phyloP scores from a whole-genome alignment of 2,329 filamentous ascomycete genomes.

The Tolypocladium paradoxum region DNA sequence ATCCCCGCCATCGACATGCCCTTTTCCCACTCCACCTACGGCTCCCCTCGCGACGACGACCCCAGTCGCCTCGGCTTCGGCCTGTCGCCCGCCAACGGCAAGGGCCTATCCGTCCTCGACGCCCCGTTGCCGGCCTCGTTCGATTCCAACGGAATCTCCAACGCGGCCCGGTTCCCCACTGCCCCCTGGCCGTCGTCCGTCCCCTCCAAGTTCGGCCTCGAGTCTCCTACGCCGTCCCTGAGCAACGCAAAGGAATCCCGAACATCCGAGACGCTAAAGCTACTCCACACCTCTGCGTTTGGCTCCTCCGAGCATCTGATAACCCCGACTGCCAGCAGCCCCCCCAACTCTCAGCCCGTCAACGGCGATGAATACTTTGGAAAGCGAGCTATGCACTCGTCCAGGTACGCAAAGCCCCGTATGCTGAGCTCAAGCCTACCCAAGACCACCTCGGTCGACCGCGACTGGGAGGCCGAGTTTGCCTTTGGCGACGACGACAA shows the following conservation, averaged over 20 bases:
- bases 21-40: constrained; percentile 55
- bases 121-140: constrained; percentile 89
- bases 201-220: constrained; percentile 81
- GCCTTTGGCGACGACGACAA: constrained; percentile 62
- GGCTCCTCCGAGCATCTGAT: constrained; percentile 56
- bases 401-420: constrained; percentile 57
- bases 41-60: constrained; percentile 68
- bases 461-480: constrained; percentile 58
- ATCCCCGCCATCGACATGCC: constrained; percentile 50
- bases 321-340: constrained; percentile 33
- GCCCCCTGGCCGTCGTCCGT: constrained; percentile 88
- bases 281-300: constrained; percentile 56
- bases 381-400: constrained; percentile 60
- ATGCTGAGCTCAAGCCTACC: constrained; percentile 59
- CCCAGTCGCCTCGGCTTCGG: constrained; percentile 53
- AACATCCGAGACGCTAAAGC: constrained; percentile 53
- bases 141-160: constrained; percentile 89
- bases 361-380: constrained; percentile 52
- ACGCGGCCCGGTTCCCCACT: constrained; percentile 66
- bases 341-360: constrained; percentile 41
- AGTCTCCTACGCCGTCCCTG: constrained; percentile 70
- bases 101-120: constrained; percentile 78
- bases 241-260: constrained; percentile 48
- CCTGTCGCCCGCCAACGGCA: constrained; percentile 63
- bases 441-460: constrained; percentile 50